Evolutionary conservation across 1,139 yeast species (phyloP).

Genomic region (Geotrichum candidum): DNA sequence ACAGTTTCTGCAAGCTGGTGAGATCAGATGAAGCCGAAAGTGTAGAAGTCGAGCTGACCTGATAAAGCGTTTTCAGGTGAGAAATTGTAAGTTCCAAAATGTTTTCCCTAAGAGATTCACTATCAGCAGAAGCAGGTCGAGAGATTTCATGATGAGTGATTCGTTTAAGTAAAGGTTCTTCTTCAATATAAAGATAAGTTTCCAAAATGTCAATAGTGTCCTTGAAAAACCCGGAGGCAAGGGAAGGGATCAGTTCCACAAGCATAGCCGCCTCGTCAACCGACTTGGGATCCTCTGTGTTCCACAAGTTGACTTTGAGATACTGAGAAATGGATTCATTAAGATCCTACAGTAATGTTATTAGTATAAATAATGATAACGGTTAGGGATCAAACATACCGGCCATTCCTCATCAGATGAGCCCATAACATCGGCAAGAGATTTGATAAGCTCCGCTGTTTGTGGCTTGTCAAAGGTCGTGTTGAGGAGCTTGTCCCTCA

Average conservation of each 20-base stretch:
- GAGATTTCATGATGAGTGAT: neutral
- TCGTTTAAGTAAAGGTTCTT: constrained; percentile 7
- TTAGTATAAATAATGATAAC: neutral
- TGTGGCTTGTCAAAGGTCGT: neutral
- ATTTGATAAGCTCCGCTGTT: neutral
- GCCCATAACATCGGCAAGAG: constrained; percentile 9
- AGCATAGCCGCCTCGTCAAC: constrained; percentile 1
- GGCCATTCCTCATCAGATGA: constrained; percentile 5
- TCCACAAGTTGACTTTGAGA: constrained; percentile 2
- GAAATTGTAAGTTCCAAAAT: neutral
- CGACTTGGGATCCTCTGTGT: neutral
- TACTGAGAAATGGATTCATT: neutral
- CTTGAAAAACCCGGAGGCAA: constrained; percentile 9
- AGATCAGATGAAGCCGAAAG: neutral
- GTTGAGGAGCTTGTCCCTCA: constrained; percentile 6
- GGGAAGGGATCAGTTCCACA: constrained; percentile 14
- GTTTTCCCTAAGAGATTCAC: neutral
- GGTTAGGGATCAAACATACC: constrained; percentile 3
- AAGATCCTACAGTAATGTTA: neutral
- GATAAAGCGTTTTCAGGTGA: constrained; percentile 11
- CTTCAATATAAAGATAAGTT: constrained; percentile 10
- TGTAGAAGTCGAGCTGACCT: constrained; percentile 1
- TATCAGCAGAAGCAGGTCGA: neutral
- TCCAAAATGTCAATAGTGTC: constrained; percentile 6
- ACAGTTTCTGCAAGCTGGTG: constrained; percentile 1